Evolutionary conservation across 2,329 filamentous ascomycete genomes (phyloP).

Genomic region (Seiridium cupressi): DNA sequence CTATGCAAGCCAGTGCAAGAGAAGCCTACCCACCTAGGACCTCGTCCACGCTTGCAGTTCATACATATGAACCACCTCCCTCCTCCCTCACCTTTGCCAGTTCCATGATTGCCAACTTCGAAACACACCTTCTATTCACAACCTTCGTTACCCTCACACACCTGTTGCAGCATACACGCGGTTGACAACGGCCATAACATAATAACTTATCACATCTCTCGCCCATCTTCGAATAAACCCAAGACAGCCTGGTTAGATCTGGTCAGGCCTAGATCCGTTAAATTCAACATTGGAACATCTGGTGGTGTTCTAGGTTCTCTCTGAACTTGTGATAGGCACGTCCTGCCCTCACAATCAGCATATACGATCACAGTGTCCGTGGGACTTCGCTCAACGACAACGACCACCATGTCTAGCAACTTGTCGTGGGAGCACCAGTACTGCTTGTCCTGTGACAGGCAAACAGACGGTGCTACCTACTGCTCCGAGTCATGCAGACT

Average conservation of each 20-base stretch:
- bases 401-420: conserved; percentile 51
- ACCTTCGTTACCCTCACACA: not conserved
- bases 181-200: not conserved
- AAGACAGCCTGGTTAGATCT: not conserved
- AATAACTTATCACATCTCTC: not conserved
- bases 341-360: not conserved
- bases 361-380: not conserved
- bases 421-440: conserved; percentile 80
- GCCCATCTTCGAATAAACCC: not conserved
- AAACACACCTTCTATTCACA: not conserved
- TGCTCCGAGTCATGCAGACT: conserved; percentile 91
- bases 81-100: not conserved
- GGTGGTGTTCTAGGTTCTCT: not conserved
- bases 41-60: not conserved
- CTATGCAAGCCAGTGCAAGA: not conserved
- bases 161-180: too few species aligned
- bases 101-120: not conserved
- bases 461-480: conserved; percentile 79
- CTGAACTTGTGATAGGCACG: not conserved
- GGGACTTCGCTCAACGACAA: not conserved
- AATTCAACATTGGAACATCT: not conserved
- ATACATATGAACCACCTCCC: conserved; percentile 9
- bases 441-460: conserved; percentile 91
- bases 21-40: not conserved
- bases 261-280: not conserved